phyloP scores from a whole-genome alignment of 257 asterid species.

The Eucommia ulmoides region DNA sequence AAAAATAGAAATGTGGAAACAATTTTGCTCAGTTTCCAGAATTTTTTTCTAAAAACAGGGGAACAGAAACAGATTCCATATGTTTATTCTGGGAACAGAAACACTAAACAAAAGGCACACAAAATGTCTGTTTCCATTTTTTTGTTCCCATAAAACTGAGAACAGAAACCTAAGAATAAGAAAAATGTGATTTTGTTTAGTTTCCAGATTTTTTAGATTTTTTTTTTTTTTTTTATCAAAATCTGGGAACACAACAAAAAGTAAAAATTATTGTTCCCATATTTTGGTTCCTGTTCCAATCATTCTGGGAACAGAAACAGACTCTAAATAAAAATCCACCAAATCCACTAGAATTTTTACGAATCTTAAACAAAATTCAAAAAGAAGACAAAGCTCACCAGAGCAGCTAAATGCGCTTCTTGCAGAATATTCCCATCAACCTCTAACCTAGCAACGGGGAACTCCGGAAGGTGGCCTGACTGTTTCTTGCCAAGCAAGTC shows the following conservation, averaged over 20 bases:
- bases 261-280: not conserved
- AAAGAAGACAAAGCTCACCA: constrained; percentile 32
- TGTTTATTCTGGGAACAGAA: too few relatives aligned
- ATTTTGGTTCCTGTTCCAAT: not conserved
- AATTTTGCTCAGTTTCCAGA: too few relatives aligned
- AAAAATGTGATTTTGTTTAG: too few relatives aligned
- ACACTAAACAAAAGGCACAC: too few relatives aligned
- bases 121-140: too few relatives aligned
- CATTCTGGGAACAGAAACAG: not conserved
- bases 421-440: constrained; percentile 79
- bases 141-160: too few relatives aligned
- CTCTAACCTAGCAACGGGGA: constrained; percentile 87
- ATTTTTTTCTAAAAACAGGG: not conserved
- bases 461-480: constrained; percentile 91
- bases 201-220: too few relatives aligned
- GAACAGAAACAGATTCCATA: too few relatives aligned
- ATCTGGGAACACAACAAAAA: not conserved
- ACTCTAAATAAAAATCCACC: not conserved
- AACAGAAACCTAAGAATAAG: too few relatives aligned
- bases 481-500: constrained; percentile 93
- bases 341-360: not conserved
- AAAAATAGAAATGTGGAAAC: too few relatives aligned
- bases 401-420: constrained; percentile 83
- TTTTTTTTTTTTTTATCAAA: too few relatives aligned
- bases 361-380: not conserved